These are phyloP conservation scores for Aegilops umbellulata DNA, from an alignment of 176 grass and related monocot species.

Conservation along the genomic window DNA sequence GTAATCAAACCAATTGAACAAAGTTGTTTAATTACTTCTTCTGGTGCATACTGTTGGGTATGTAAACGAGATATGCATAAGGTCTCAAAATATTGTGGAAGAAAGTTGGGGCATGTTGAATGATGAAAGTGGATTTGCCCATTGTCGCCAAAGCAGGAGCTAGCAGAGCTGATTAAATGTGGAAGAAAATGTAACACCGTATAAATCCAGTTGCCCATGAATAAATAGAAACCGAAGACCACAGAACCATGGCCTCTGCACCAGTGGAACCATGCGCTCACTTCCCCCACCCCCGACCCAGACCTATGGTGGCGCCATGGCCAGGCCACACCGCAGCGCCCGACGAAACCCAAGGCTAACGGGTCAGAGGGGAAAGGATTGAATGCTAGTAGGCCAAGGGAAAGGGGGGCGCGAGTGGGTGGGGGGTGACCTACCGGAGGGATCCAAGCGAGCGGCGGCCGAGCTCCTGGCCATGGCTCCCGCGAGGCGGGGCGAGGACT, in stretches of 20 bases:
- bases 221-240: not conserved
- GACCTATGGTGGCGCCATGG: too few relatives aligned
- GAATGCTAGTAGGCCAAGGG: not conserved
- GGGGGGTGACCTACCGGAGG: not conserved
- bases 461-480: too few relatives aligned
- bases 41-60: not conserved
- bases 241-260: not conserved
- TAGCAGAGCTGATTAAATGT: not conserved
- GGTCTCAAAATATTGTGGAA: not conserved
- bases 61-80: not conserved
- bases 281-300: not conserved
- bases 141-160: not conserved
- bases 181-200: not conserved
- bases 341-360: too few relatives aligned
- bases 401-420: not conserved
- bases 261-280: not conserved
- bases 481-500: too few relatives aligned
- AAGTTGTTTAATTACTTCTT: not conserved
- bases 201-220: too few relatives aligned
- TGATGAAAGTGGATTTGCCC: not conserved
- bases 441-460: not conserved
- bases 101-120: not conserved
- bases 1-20: not conserved
- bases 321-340: too few relatives aligned
- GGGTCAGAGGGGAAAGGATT: too few relatives aligned